Base-by-base conservation (phyloP, 2,329 filamentous ascomycete species). In the Beauveria sp. region DNA sequence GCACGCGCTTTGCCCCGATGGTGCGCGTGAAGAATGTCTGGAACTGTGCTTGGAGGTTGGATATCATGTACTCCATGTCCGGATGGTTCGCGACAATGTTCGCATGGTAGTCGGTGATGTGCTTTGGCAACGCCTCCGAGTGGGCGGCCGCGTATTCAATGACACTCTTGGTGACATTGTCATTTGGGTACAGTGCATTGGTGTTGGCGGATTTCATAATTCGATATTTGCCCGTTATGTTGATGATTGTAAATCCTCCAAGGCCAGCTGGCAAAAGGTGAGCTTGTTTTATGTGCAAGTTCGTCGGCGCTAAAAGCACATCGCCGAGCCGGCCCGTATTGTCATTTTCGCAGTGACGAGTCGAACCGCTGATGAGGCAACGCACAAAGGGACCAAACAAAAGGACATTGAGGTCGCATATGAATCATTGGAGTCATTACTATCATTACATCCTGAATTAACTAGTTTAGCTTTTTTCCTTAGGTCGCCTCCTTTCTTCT, bases 171-270 rank as follows among this genome's bases (percentile, higher is more conserved):
- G 74, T 74, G 56, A 80, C 73, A 60, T 74, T 66, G 28, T 74
- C 71, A 58, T 76, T 79, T 38, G 75, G 71, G 66, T 79, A 81
- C 42, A 81, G 73, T 28, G 70, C 66, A 26, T 73, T 71, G n/a
- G 66, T 66, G 67, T 72, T 73, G 24, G 70, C 67, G 6, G 42
- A 45, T 66, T 77, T 77, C 77, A 79, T 79, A 8, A 46, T 71
- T 66, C 24, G 34, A 31, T 18, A 10, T 34, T 34, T 12, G 31
- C 31, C 31, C 10, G 10, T 12, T n/a, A 12, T 22, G 14, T 53
- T 53, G n/a, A 40, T 45, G 38, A 26, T 61, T 50, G 16, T 40
- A n/a, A n/a, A 61, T 3, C 34, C 14, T 40, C 20, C 22, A 3
- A n/a, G 3, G 12, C 16, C 18, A 5, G 5, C 22, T n/a, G 42